Percentiles rank a stretch among this genome's conserved stretches.
Conservation (phyloP, 1,284 basidiomycete species). For the Apiotrichum laibachii region DNA sequence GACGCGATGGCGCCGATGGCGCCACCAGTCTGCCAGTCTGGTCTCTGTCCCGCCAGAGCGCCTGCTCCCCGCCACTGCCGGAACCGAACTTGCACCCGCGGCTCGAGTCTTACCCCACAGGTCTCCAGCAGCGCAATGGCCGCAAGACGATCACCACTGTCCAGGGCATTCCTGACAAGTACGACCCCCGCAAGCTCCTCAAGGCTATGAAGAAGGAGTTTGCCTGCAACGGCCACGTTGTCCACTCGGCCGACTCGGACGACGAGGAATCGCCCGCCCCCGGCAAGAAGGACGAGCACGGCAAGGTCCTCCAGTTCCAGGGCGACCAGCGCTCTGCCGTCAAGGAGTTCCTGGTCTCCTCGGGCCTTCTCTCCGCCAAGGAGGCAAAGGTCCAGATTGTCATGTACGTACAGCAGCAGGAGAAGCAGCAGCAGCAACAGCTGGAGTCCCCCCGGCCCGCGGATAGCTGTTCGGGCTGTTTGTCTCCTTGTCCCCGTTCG, state of each 20-base stretch:
- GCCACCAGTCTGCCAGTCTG: too few relatives aligned
- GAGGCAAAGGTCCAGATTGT: constrained; percentile 53
- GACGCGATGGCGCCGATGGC: too few relatives aligned
- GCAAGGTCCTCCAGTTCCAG: constrained; percentile 97
- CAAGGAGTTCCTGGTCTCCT: constrained; percentile 73
- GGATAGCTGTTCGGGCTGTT: too few relatives aligned
- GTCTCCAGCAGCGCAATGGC: constrained; percentile 98
- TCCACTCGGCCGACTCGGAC: constrained; percentile 54
- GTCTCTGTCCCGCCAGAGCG: neutral
- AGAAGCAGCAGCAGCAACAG: neutral
- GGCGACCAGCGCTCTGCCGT: constrained; percentile 96
- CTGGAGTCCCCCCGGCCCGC: too few relatives aligned
- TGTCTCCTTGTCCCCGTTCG: neutral
- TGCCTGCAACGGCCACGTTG: constrained; percentile 97
- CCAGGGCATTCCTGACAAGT: constrained; percentile 93
- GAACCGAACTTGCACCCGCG: too few relatives aligned
- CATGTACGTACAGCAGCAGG: constrained; percentile 37
- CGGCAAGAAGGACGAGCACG: constrained; percentile 88
- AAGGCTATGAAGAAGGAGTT: constrained; percentile 99
- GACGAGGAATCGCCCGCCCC: constrained; percentile 45
- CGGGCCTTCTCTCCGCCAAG: constrained; percentile 49
- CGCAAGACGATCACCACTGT: constrained; percentile 98
- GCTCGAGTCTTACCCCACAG: constrained; percentile 19
- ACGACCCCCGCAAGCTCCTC: constrained; percentile 96
- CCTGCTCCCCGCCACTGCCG: too few relatives aligned